Evolutionary conservation across 176 grass and related monocot genomes (phyloP).

Genomic region (Echinochloa phyllopogon): DNA sequence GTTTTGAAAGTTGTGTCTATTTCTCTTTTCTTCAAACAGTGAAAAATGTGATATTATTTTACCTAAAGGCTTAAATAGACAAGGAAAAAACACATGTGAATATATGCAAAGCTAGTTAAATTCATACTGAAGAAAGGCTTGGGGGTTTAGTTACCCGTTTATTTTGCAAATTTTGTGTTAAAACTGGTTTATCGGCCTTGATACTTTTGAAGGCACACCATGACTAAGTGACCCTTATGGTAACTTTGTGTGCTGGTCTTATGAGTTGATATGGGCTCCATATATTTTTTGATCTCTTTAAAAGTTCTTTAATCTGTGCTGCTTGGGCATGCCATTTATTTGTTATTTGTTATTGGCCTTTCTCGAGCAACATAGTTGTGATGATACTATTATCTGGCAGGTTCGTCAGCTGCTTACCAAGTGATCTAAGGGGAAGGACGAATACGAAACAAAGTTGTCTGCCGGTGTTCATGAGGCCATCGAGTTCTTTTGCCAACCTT

Average conservation of each 20-base stretch:
- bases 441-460: neutral
- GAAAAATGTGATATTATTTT: neutral
- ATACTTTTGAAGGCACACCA: neutral
- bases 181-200: neutral
- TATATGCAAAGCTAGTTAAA: too few relatives aligned
- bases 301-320: neutral
- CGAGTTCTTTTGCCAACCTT: too few relatives aligned
- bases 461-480: neutral
- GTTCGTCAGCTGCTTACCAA: neutral
- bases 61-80: neutral
- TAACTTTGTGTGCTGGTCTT: neutral
- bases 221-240: too few relatives aligned
- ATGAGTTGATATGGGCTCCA: neutral
- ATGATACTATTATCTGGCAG: slow-evolving; percentile 3
- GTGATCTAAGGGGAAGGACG: neutral
- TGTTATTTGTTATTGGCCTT: neutral
- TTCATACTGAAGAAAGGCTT: too few relatives aligned
- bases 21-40: neutral
- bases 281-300: neutral
- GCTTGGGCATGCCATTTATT: neutral
- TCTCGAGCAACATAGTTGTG: neutral
- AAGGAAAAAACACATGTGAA: too few relatives aligned
- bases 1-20: neutral
- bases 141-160: too few relatives aligned
- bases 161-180: neutral